phyloP scores from a whole-genome alignment of 495 filamentous ascomycete species.

The Friedmanniomyces simplex region DNA sequence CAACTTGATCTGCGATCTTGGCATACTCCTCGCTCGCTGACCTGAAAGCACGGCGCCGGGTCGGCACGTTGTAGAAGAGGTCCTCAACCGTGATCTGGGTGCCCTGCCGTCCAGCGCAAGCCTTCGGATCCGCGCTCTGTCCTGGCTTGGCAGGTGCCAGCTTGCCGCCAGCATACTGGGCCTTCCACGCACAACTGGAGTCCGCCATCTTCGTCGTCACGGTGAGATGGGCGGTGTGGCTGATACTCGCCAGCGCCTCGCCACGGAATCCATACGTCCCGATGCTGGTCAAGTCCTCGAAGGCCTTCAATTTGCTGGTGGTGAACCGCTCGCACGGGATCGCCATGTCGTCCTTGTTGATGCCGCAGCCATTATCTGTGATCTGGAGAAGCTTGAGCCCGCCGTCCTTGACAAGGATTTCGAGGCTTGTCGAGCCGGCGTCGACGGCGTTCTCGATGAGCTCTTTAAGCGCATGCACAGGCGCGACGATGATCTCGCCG shows the following conservation, averaged over 20 bases:
- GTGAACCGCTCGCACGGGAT: slow-evolving; percentile 97
- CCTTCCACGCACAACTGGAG: slow-evolving; percentile 81
- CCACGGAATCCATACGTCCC: slow-evolving; percentile 95
- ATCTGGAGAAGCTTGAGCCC: slow-evolving; percentile 97
- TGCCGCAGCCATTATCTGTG: slow-evolving; percentile 95
- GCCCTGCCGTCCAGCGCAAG: slow-evolving; percentile 80
- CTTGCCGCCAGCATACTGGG: slow-evolving; percentile 76
- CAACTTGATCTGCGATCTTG: slow-evolving; percentile 92
- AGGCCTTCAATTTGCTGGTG: slow-evolving; percentile 88
- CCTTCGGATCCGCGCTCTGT: slow-evolving; percentile 77
- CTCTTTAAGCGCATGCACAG: slow-evolving; percentile 94
- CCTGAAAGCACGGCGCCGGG: slow-evolving; percentile 76
- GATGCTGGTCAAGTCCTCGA: slow-evolving; percentile 87
- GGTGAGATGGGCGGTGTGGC: slow-evolving; percentile 91
- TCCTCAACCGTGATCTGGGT: slow-evolving; percentile 97
- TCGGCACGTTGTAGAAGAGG: slow-evolving; percentile 92
- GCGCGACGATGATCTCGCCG: slow-evolving; percentile 98
- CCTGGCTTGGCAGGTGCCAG: slow-evolving; percentile 84
- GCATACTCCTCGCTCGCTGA: slow-evolving; percentile 93
- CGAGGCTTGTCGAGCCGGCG: slow-evolving; percentile 82
- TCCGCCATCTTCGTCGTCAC: slow-evolving; percentile 90
- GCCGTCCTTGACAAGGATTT: slow-evolving; percentile 89
- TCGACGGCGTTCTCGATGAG: slow-evolving; percentile 97
- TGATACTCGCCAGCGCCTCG: slow-evolving; percentile 95
- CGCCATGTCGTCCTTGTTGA: slow-evolving; percentile 76